phyloP scores from a whole-genome alignment of 164 flowering plant genomes.

The Aristolochia contorta region DNA sequence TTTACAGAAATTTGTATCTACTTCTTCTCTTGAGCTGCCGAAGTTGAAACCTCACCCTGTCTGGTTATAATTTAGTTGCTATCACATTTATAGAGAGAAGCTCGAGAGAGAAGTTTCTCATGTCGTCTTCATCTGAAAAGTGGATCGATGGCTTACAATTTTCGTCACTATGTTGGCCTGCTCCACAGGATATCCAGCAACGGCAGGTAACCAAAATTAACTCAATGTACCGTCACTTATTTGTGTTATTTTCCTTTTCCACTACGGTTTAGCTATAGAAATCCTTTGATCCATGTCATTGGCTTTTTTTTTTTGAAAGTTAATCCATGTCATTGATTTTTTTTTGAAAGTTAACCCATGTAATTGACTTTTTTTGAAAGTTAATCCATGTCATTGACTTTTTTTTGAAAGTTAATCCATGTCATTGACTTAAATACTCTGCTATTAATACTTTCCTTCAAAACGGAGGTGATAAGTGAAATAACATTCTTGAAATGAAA shows the following conservation, averaged over 20 bases:
- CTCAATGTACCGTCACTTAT: not conserved
- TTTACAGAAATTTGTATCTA: not conserved
- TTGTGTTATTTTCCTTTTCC: not conserved
- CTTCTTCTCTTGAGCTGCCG: not conserved
- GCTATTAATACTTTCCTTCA: too few relatives aligned
- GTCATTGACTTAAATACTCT: not conserved
- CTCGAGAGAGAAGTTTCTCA: constrained; percentile 7
- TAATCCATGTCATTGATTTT: too few relatives aligned
- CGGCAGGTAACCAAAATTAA: constrained; percentile 40
- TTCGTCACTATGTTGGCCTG: constrained; percentile 85
- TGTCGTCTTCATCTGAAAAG: constrained; percentile 57
- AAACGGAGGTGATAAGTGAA: too few relatives aligned
- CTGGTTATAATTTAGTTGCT: not conserved
- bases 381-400: too few relatives aligned
- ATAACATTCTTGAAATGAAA: too few relatives aligned
- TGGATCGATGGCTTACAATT: constrained; percentile 87
- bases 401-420: too few relatives aligned
- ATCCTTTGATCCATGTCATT: too few relatives aligned
- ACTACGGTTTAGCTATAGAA: not conserved
- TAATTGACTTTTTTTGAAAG: too few relatives aligned
- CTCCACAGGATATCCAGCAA: constrained; percentile 66
- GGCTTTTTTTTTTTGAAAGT: too few relatives aligned
- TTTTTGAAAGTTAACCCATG: too few relatives aligned
- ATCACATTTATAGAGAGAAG: not conserved
- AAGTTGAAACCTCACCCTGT: not conserved